A percentile compares a stretch with the other conserved stretches of the same genome.
Conservation (phyloP, 2,329 filamentous ascomycete species). For the Volutella citrinella region DNA sequence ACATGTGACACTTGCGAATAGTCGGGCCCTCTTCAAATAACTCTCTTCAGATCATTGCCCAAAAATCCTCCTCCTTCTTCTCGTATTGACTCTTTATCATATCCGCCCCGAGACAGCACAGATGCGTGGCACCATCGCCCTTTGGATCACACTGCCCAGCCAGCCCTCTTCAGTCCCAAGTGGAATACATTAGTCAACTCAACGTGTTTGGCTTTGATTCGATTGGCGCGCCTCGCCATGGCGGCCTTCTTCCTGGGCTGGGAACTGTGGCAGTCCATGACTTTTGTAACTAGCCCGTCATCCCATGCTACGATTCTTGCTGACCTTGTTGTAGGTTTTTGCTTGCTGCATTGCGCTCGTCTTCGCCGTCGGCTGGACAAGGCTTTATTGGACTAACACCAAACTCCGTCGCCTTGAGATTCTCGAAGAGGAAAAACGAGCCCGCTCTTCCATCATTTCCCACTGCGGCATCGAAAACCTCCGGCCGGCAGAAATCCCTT, state of each 20-base stretch:
- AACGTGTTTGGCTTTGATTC: too few species aligned
- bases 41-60: too few species aligned
- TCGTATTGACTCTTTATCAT: too few species aligned
- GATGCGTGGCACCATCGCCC: too few species aligned
- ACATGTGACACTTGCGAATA: too few species aligned
- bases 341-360: conserved; percentile 68
- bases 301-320: conserved; percentile 2
- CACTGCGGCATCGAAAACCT: conserved; percentile 47
- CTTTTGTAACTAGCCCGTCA: conserved; percentile 62
- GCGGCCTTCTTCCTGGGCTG: conserved; percentile 63
- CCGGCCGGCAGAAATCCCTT: conserved; percentile 64
- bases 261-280: conserved; percentile 87
- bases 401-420: conserved; percentile 55
- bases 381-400: conserved; percentile 62
- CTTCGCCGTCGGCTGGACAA: conserved; percentile 64
- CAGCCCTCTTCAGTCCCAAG: too few species aligned
- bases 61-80: too few species aligned
- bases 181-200: too few species aligned
- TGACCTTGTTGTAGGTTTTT: conserved; percentile 55
- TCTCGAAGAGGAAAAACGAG: conserved; percentile 64
- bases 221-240: conserved; percentile 28
- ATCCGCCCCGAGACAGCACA: too few species aligned
- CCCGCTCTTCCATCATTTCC: conserved; percentile 50
- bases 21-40: too few species aligned
- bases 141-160: too few species aligned